These are phyloP conservation scores for Globisporangium paroecandrum DNA, from an alignment of 352 stramenopile species.

Conservation along the genomic window DNA sequence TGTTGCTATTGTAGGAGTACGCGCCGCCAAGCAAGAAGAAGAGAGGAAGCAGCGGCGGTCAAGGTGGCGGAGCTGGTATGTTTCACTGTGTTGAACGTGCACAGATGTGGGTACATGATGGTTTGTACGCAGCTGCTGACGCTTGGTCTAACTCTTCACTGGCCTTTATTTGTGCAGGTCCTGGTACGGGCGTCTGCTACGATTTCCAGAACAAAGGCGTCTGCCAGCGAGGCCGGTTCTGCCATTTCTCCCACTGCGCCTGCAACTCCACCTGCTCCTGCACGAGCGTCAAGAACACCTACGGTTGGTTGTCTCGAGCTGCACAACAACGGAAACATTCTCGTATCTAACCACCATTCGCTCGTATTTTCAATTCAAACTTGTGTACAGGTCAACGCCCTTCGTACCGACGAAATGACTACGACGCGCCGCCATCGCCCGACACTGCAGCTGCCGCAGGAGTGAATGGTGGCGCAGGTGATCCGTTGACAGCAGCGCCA, in stretches of 20 bases:
- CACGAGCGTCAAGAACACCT: slow-evolving; percentile 79
- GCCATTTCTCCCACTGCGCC: slow-evolving; percentile 85
- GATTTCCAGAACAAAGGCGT: slow-evolving; percentile 89
- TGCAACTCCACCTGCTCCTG: slow-evolving; percentile 85
- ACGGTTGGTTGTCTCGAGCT: slow-evolving; percentile 37
- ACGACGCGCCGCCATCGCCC: slow-evolving; percentile 68
- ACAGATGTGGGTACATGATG: not conserved
- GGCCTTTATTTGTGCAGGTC: slow-evolving; percentile 16
- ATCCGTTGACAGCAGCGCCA: slow-evolving; percentile 22
- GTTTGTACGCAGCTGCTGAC: not conserved
- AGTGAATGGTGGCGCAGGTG: slow-evolving; percentile 5
- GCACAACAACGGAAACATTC: not conserved
- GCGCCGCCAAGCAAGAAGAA: slow-evolving; percentile 65
- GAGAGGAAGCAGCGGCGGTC: slow-evolving; percentile 21
- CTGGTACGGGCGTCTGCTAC: slow-evolving; percentile 82
- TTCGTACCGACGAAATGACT: slow-evolving; percentile 79
- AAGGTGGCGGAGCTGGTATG: slow-evolving; percentile 18
- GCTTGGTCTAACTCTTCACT: not conserved
- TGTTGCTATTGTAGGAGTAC: slow-evolving; percentile 38
- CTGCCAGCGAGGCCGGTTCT: slow-evolving; percentile 78
- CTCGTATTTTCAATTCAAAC: not conserved
- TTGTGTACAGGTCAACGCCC: slow-evolving; percentile 57
- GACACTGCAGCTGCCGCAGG: slow-evolving; percentile 26
- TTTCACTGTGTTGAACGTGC: not conserved
- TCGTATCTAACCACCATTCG: not conserved